A percentile compares a stretch with the other conserved stretches of the same genome.
These are phyloP conservation scores for Candida adriatica DNA, from an alignment of 805 yeast species.

Conservation along the genomic window DNA sequence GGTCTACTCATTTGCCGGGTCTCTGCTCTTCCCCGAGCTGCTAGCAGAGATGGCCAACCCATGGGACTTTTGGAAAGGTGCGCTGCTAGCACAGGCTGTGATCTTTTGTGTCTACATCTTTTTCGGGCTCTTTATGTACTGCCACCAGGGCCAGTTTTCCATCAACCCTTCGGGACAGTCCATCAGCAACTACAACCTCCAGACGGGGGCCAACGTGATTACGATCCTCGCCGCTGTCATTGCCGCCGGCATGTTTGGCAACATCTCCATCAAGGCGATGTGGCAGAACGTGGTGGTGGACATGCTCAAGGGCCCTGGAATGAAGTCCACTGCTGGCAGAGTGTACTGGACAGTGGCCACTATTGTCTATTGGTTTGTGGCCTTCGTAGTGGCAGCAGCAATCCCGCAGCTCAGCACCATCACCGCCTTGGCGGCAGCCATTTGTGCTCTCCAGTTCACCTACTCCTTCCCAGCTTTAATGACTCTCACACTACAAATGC, in stretches of 20 bases:
- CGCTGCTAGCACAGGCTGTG: constrained; percentile 34
- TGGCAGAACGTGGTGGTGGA: constrained; percentile 25
- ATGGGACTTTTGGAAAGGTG: constrained; percentile 42
- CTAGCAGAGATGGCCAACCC: constrained; percentile 44
- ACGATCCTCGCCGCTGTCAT: constrained; percentile 33
- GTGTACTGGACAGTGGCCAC: constrained; percentile 16
- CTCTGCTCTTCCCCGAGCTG: constrained; percentile 41
- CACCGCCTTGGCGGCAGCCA: constrained; percentile 21
- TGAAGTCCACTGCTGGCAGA: constrained; percentile 19
- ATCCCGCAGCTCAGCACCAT: constrained; percentile 23
- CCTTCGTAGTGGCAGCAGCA: constrained; percentile 14
- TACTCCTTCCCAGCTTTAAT: constrained; percentile 24
- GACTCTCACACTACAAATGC: constrained; percentile 19
- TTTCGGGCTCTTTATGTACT: constrained; percentile 37
- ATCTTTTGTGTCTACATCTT: constrained; percentile 34
- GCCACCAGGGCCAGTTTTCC: constrained; percentile 38
- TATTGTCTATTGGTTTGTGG: constrained; percentile 11
- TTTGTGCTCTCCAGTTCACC: constrained; percentile 14
- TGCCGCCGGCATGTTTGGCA: constrained; percentile 40
- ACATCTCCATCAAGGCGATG: constrained; percentile 38
- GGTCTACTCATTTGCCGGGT: constrained; percentile 45
- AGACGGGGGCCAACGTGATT: constrained; percentile 31
- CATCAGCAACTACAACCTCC: constrained; percentile 29
- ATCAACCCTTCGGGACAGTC: constrained; percentile 40
- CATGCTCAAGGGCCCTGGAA: constrained; percentile 16